Evolutionary conservation across 2,329 filamentous ascomycete species (phyloP).

Genomic region (Macrophomina phaseolina): DNA sequence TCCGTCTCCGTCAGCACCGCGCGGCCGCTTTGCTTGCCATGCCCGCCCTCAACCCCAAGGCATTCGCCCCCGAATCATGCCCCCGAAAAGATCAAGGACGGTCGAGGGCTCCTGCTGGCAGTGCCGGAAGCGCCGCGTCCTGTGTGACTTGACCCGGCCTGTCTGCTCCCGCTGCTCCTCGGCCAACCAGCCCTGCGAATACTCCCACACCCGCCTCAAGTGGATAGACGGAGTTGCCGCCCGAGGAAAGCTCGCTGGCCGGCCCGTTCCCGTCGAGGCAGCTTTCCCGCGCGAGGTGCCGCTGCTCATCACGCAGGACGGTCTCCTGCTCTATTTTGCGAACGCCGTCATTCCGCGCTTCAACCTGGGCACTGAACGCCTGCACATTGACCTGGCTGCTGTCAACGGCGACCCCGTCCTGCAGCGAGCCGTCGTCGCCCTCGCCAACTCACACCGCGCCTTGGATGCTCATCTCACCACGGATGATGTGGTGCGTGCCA

Average conservation of each 20-base stretch:
- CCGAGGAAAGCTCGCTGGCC: constrained; percentile 5
- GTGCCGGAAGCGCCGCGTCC: background rate
- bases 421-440: background rate
- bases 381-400: background rate
- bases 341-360: constrained; percentile 2
- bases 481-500: background rate
- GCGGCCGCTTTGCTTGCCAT: background rate
- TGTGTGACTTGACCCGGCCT: background rate
- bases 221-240: constrained; percentile 8
- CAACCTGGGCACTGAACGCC: background rate
- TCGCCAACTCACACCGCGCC: background rate
- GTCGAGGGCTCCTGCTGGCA: constrained; percentile 9
- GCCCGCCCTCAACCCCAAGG: background rate
- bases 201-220: background rate
- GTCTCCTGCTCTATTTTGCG: background rate
- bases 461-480: background rate
- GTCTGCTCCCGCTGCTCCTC: background rate
- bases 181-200: background rate
- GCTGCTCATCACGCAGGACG: background rate
- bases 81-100: background rate
- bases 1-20: background rate
- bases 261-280: background rate
- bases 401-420: constrained; percentile 2
- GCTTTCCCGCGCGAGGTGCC: background rate
- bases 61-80: background rate